Base-by-base conservation (phyloP, 495 filamentous ascomycete genomes). In the Annulohypoxylon moriforme region DNA sequence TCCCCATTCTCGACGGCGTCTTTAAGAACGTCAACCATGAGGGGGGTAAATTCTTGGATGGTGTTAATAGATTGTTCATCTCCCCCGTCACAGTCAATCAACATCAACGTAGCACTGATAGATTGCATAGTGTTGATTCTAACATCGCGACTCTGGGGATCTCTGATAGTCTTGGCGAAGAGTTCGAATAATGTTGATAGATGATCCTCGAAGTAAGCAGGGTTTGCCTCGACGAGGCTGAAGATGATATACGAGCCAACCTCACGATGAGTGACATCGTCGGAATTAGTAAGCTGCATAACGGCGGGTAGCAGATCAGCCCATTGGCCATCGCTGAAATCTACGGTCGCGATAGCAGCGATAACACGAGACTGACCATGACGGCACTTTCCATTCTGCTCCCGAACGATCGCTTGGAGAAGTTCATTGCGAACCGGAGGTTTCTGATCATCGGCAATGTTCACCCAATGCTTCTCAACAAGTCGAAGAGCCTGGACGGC, bases 41-140 rank as follows among this genome's bases (percentile, higher is more conserved):
- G 76, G 9, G 96, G 96, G 49, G 98, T 84, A 42, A 93, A 85
- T 27, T 87, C 84, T 80, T 94, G 92, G 77, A 98, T 90, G 25
- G 87, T 80, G 65, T 86, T 85, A 60, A 97, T 85, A 2, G 91
- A 86, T 71, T 91, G 82, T 57, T 85, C 84, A 67, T 97, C 90
- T 74, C 96, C 91, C 75, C 96, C 91, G 46, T 97, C 94, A 0
- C 91, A 88, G 71, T 97, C 92, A 42, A 99, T 85, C 71, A 96
- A 84, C 84, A 97, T 92, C 20, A 94, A 91, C 67, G 97, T 84
- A 81, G 93, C 90, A 78, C 94, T 93, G 64, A 98, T 87, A n/a
- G 93, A 93, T 73, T 97, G 87, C 81, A 98, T 91, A 25, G 94
- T 97, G 82, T 98, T 99, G 81, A 97, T 89, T 63, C 95, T 91